Percentiles rank a stretch among this genome's conserved stretches.
These are phyloP conservation scores for Aureobasidium sp. DNA, from an alignment of 2,329 filamentous ascomycete genomes.

Conservation along the genomic window DNA sequence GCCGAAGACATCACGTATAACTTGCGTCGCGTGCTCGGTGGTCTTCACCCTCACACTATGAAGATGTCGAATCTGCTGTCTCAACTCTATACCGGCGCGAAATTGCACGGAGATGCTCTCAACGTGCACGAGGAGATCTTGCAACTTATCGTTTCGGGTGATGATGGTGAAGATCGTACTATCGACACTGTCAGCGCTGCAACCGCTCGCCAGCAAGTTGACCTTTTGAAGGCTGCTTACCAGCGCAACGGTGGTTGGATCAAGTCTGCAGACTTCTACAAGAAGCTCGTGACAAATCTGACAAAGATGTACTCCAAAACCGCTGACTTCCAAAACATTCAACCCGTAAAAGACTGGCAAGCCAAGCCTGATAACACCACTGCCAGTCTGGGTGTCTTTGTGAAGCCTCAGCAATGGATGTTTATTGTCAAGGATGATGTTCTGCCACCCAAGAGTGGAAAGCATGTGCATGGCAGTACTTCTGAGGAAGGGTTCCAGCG, in stretches of 20 bases:
- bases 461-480: not conserved
- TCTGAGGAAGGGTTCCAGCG: not conserved
- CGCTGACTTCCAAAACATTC: not conserved
- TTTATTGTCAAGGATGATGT: constrained; percentile 5
- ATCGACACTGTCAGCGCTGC: constrained; percentile 19
- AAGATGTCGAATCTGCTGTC: constrained; percentile 44
- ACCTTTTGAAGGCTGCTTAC: constrained; percentile 32
- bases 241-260: constrained; percentile 38
- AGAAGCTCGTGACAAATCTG: constrained; percentile 27
- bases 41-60: constrained; percentile 39
- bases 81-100: constrained; percentile 37
- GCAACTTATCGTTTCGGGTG: constrained; percentile 21
- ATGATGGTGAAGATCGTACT: constrained; percentile 20
- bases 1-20: constrained; percentile 50
- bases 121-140: constrained; percentile 27
- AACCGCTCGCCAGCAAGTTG: constrained; percentile 29
- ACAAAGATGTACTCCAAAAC: not conserved
- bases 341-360: not conserved
- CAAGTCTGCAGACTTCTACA: constrained; percentile 42
- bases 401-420: constrained; percentile 4
- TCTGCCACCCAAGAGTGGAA: not conserved
- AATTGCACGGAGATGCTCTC: constrained; percentile 24
- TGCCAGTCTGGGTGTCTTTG: not conserved
- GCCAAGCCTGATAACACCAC: constrained; percentile 1
- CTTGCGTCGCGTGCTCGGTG: constrained; percentile 45